Conservation (phyloP, 1,139 yeast genomes). For the Groenewaldozyma sp. region DNA sequence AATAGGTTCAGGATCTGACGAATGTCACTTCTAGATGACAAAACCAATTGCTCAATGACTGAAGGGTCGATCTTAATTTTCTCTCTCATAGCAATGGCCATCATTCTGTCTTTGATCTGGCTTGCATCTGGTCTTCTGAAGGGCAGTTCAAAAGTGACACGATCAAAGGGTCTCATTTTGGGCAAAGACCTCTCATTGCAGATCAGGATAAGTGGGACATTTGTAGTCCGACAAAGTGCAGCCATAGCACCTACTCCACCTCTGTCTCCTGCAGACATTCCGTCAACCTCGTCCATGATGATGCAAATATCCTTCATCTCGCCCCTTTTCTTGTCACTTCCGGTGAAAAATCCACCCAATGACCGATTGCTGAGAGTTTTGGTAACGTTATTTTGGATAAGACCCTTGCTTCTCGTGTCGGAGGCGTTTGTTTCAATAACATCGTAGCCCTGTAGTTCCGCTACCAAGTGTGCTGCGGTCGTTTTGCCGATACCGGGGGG, state of each 20-base stretch:
- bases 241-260: conserved; percentile 98
- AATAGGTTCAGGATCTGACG: conserved; percentile 88
- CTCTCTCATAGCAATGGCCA: conserved; percentile 88
- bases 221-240: conserved; percentile 72
- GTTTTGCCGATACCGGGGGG: conserved; percentile 99
- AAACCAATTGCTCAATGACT: conserved; percentile 75
- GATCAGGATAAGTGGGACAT: conserved; percentile 83
- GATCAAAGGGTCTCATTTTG: conserved; percentile 92
- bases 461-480: conserved; percentile 78
- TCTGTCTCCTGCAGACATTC: conserved; percentile 98
- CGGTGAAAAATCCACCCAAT: conserved; percentile 54
- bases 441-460: conserved; percentile 69
- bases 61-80: conserved; percentile 70
- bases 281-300: conserved; percentile 98
- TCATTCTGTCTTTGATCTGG: conserved; percentile 71
- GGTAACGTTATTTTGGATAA: conserved; percentile 59
- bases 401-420: conserved; percentile 78
- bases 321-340: conserved; percentile 11
- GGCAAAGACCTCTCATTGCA: conserved; percentile 91
- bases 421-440: conserved; percentile 88
- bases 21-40: conserved; percentile 81
- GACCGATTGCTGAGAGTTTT: conserved; percentile 75
- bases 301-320: conserved; percentile 56
- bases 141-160: conserved; percentile 70
- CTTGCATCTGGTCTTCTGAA: conserved; percentile 83